Evolutionary conservation across 1,284 basidiomycete species (phyloP).

Genomic region (Leccinum griseonigrum): DNA sequence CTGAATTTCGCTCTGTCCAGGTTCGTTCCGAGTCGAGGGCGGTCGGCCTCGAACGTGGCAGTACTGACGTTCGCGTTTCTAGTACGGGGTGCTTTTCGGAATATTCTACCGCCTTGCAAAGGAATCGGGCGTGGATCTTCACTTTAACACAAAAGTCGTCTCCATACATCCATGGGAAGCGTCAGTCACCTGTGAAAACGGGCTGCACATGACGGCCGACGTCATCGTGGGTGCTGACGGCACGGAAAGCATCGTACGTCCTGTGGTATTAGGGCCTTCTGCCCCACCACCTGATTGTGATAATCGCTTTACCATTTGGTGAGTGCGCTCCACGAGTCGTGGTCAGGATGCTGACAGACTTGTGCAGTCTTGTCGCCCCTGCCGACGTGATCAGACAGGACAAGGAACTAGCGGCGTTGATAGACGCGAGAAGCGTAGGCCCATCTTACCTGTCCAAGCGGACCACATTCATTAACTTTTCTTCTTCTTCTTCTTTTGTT

Average conservation of each 20-base stretch:
- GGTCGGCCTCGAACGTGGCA: too few relatives aligned
- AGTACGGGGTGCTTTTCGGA: slow-evolving; percentile 58
- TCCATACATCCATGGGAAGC: slow-evolving; percentile 40
- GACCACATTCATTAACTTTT: neutral
- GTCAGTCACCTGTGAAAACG: slow-evolving; percentile 39
- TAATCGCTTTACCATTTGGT: slow-evolving; percentile 44
- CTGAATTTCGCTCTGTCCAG: slow-evolving; percentile 38
- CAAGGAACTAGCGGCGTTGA: slow-evolving; percentile 34
- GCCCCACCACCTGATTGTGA: slow-evolving; percentile 34
- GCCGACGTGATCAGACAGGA: slow-evolving; percentile 34
- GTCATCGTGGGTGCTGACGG: slow-evolving; percentile 57
- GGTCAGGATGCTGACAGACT: neutral
- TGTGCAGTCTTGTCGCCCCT: slow-evolving; percentile 32
- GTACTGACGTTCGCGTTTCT: slow-evolving; percentile 6
- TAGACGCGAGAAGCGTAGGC: slow-evolving; percentile 33
- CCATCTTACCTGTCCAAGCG: neutral
- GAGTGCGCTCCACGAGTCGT: slow-evolving; percentile 14
- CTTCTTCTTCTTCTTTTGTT: too few relatives aligned
- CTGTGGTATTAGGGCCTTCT: slow-evolving; percentile 36
- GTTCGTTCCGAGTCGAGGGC: slow-evolving; percentile 17
- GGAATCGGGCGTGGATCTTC: slow-evolving; percentile 46
- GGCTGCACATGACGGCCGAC: slow-evolving; percentile 42
- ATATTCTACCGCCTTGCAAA: slow-evolving; percentile 49
- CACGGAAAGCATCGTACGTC: slow-evolving; percentile 49
- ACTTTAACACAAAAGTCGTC: slow-evolving; percentile 45